phyloP scores from a whole-genome alignment of 495 filamentous ascomycete genomes.

The Hypoxylon fragiforme region DNA sequence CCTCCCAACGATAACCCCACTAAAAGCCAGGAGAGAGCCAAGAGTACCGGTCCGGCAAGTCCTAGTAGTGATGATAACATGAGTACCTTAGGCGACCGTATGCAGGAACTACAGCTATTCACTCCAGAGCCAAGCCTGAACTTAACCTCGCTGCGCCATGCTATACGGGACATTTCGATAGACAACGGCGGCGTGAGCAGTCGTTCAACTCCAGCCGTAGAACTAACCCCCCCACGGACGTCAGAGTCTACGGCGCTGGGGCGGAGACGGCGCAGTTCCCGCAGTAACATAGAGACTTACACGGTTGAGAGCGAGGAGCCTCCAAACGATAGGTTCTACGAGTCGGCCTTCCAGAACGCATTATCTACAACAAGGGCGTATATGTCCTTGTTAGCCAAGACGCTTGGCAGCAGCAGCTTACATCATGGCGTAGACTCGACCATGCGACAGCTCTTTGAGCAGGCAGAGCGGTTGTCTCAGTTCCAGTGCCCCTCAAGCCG shows the following conservation, averaged over 20 bases:
- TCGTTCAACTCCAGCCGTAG: neutral
- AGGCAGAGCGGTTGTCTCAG: neutral
- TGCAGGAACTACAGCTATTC: neutral
- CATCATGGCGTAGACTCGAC: neutral
- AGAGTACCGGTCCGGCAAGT: too few relatives aligned
- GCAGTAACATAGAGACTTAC: neutral
- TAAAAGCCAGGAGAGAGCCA: too few relatives aligned
- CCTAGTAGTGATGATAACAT: neutral
- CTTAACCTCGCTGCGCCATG: neutral
- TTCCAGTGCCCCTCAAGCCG: neutral
- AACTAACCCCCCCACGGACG: neutral
- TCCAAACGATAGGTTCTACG: neutral
- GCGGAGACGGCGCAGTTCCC: neutral
- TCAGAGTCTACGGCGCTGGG: too few relatives aligned
- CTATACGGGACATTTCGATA: neutral
- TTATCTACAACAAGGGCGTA: neutral
- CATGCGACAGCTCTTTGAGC: neutral
- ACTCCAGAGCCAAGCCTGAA: neutral
- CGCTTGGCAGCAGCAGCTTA: neutral
- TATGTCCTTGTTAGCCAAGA: neutral
- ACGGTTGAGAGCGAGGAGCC: neutral
- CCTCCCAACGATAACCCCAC: neutral
- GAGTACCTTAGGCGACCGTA: neutral
- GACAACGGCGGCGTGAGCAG: neutral
- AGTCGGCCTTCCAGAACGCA: neutral